Conservation (phyloP, 176 grass and related monocot species). For the Tillandsia fasciculata region DNA sequence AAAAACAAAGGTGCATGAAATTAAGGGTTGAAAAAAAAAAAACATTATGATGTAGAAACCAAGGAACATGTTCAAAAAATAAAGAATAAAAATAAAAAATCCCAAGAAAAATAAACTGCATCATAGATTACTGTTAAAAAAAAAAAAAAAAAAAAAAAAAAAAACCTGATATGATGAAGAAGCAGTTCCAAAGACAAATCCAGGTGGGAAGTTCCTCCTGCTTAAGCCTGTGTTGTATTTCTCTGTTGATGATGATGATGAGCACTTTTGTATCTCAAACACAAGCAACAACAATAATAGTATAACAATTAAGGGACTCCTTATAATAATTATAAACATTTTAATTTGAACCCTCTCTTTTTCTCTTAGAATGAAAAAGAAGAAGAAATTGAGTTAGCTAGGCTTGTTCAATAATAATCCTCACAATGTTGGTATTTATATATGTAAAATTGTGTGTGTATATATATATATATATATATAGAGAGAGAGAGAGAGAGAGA, state of each 20-base stretch:
- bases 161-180: slow-evolving; percentile 78
- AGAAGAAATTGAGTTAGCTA: too few species aligned
- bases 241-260: neutral
- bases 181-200: slow-evolving; percentile 89
- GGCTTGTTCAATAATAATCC: too few species aligned
- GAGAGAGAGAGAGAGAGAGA: too few species aligned
- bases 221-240: slow-evolving; percentile 31
- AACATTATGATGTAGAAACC: neutral
- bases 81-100: neutral
- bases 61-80: neutral
- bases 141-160: neutral
- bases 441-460: too few species aligned
- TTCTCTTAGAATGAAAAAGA: too few species aligned
- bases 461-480: too few species aligned
- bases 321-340: too few species aligned
- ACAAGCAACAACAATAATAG: slow-evolving; percentile 14
- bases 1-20: slow-evolving; percentile 12
- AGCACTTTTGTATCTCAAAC: slow-evolving; percentile 18
- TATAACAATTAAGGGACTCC: too few species aligned
- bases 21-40: neutral
- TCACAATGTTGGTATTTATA: too few species aligned
- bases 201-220: slow-evolving; percentile 65
- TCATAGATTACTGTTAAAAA: neutral
- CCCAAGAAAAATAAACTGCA: neutral
- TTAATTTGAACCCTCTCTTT: too few species aligned